phyloP scores from a whole-genome alignment of 2,329 filamentous ascomycete species.

The Ciborinia camelliae region DNA sequence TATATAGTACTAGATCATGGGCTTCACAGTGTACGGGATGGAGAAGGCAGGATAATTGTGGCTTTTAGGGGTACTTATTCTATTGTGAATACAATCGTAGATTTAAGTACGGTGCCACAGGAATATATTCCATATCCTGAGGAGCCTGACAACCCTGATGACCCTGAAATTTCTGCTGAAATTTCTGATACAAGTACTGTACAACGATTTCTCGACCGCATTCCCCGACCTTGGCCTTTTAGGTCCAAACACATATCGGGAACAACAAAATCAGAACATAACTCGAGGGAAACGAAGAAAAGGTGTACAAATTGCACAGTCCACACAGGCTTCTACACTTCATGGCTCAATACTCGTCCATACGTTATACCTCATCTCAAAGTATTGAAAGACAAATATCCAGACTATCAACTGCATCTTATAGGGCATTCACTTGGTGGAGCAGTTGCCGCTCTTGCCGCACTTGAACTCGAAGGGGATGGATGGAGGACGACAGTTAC shows the following conservation, averaged over 20 bases:
- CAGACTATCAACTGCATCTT: slow-evolving; percentile 69
- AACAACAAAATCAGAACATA: background rate
- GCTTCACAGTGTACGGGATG: slow-evolving; percentile 17
- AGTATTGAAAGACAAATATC: slow-evolving; percentile 56
- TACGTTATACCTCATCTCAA: slow-evolving; percentile 66
- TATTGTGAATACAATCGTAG: slow-evolving; percentile 83
- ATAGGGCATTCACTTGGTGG: slow-evolving; percentile 89
- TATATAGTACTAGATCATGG: slow-evolving; percentile 85
- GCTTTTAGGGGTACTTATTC: slow-evolving; percentile 96
- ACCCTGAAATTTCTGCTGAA: background rate
- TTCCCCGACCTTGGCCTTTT: background rate
- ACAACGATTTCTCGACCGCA: background rate
- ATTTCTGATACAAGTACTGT: background rate
- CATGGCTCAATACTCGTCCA: slow-evolving; percentile 73
- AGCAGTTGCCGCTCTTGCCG: slow-evolving; percentile 84
- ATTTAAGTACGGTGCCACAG: slow-evolving; percentile 85
- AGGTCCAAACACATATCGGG: background rate
- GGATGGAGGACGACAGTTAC: slow-evolving; percentile 76
- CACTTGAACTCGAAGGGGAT: slow-evolving; percentile 70
- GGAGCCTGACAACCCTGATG: slow-evolving; percentile 38
- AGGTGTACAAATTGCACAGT: slow-evolving; percentile 86
- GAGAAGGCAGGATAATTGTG: slow-evolving; percentile 62
- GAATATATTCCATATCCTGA: slow-evolving; percentile 81
- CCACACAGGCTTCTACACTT: slow-evolving; percentile 82
- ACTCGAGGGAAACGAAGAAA: background rate